phyloP scores from a whole-genome alignment of 257 asterid species.

The Henckelia pumila region DNA sequence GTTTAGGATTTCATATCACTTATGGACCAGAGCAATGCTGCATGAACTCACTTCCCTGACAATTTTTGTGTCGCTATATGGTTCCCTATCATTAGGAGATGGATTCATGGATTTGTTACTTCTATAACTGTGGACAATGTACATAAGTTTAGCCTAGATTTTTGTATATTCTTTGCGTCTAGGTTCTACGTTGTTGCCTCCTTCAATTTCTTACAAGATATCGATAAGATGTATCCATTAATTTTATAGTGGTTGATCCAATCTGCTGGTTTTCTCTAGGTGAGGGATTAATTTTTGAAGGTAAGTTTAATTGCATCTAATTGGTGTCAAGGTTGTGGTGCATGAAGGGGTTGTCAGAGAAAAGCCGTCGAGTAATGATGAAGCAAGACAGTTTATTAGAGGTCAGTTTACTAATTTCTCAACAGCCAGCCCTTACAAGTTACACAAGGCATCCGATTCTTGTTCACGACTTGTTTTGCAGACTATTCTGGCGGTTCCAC shows the following conservation, averaged over 20 bases:
- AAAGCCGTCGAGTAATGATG: conserved; percentile 69
- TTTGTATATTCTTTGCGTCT: too few species aligned
- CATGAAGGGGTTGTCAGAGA: conserved; percentile 75
- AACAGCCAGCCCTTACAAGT: conserved; percentile 2
- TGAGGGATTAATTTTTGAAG: conserved; percentile 30
- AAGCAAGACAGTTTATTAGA: conserved; percentile 69
- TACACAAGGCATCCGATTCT: conserved; percentile 10
- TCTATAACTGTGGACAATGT: too few species aligned
- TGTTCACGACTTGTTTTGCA: conserved; percentile 27
- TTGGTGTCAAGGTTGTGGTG: conserved; percentile 77
- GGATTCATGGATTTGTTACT: too few species aligned
- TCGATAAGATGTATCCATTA: not conserved
- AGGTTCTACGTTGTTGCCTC: too few species aligned
- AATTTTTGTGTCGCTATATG: not conserved
- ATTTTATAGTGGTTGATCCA: not conserved
- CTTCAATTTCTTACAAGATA: not conserved
- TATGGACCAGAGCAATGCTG: too few species aligned
- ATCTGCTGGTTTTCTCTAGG: conserved; percentile 29
- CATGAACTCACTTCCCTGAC: too few species aligned
- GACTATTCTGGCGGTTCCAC: conserved; percentile 83
- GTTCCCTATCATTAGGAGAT: not conserved
- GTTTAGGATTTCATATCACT: too few species aligned
- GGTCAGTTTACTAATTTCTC: conserved; percentile 35
- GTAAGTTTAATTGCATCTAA: conserved; percentile 40
- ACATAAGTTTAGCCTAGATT: too few species aligned